Percentiles rank a stretch among this genome's conserved stretches.
Conservation (phyloP, 306 rosid species). For the Casuarina glauca region DNA sequence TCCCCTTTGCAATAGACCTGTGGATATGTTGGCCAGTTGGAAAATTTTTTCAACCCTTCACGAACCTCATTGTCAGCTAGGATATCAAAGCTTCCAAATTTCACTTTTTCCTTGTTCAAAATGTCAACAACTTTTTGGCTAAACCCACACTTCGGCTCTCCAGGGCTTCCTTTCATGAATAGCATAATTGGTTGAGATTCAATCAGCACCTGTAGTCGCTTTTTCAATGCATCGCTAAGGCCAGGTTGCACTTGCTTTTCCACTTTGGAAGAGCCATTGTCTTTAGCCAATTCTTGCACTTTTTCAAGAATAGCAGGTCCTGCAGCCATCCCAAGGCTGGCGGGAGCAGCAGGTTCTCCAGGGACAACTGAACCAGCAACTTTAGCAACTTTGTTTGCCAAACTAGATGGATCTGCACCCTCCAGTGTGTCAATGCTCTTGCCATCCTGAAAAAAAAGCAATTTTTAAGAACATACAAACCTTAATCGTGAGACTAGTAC, state of each 20-base stretch:
- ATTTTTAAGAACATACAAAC: neutral
- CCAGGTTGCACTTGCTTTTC: slow-evolving; percentile 46
- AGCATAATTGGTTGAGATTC: slow-evolving; percentile 64
- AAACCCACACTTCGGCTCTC: slow-evolving; percentile 83
- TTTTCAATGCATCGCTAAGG: slow-evolving; percentile 41
- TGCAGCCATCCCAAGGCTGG: slow-evolving; percentile 93
- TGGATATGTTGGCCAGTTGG: slow-evolving; percentile 95
- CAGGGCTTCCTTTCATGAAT: slow-evolving; percentile 91
- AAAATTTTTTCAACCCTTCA: slow-evolving; percentile 77
- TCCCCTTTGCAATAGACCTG: slow-evolving; percentile 95
- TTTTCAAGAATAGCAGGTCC: slow-evolving; percentile 71
- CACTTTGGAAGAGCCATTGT: slow-evolving; percentile 51
- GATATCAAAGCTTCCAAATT: slow-evolving; percentile 83
- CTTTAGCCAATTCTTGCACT: slow-evolving; percentile 67
- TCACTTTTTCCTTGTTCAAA: slow-evolving; percentile 74
- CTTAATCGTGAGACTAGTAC: neutral
- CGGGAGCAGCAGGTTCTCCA: slow-evolving; percentile 87
- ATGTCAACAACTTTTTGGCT: slow-evolving; percentile 75
- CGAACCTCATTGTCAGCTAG: slow-evolving; percentile 71
- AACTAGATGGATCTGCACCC: slow-evolving; percentile 98
- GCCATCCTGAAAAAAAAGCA: slow-evolving; percentile 63
- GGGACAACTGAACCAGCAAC: slow-evolving; percentile 67
- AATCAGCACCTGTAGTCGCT: slow-evolving; percentile 57
- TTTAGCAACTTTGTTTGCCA: slow-evolving; percentile 91
- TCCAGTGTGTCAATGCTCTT: slow-evolving; percentile 78